These are phyloP conservation scores for Emergomyces africanus DNA, from an alignment of 2,329 filamentous ascomycete species.

Conservation along the genomic window DNA sequence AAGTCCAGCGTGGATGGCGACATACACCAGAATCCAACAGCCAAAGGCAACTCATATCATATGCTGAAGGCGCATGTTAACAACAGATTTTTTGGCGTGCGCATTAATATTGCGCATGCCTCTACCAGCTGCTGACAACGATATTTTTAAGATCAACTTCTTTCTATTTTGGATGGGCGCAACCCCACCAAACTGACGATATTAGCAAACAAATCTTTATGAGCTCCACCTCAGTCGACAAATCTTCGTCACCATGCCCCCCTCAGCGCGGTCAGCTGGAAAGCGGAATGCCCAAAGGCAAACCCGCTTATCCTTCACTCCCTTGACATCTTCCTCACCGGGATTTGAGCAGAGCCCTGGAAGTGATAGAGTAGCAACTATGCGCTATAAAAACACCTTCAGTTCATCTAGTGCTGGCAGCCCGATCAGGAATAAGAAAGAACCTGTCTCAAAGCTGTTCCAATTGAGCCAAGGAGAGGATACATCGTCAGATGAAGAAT, in stretches of 20 bases:
- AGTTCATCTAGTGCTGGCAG: conserved; percentile 8
- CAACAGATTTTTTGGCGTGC: background rate
- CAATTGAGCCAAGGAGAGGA: background rate
- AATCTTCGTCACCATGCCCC: background rate
- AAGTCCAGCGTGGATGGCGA: background rate
- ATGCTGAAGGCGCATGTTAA: background rate
- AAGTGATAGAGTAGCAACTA: conserved; percentile 19
- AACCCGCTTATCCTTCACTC: conserved; percentile 31
- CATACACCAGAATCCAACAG: background rate
- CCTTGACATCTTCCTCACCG: conserved; percentile 19
- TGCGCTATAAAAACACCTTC: conserved; percentile 23
- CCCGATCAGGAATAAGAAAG: background rate
- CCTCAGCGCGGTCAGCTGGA: background rate
- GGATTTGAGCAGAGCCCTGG: conserved; percentile 12
- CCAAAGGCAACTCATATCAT: background rate
- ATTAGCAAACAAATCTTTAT: background rate
- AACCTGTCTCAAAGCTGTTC: background rate
- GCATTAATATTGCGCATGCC: background rate
- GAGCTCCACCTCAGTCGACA: background rate
- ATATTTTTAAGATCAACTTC: background rate
- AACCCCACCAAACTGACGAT: background rate
- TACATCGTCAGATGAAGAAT: conserved; percentile 4
- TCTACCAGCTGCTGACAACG: background rate
- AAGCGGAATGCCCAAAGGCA: conserved; percentile 16
- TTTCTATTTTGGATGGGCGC: background rate